These are phyloP conservation scores for Phytophthora sp. DNA, from an alignment of 352 stramenopile species.

Conservation along the genomic window DNA sequence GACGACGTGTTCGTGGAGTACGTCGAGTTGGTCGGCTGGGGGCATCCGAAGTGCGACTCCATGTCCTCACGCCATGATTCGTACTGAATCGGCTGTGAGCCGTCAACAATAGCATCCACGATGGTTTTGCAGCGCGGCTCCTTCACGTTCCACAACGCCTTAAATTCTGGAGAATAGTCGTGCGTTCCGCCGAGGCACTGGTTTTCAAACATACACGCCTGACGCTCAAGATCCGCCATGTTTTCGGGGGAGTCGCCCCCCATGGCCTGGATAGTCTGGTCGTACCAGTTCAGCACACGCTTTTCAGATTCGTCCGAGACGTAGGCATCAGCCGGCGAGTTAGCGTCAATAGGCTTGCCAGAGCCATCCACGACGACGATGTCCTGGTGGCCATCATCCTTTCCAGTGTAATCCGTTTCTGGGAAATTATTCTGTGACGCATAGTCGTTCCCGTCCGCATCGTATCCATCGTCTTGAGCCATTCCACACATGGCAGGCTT, in stretches of 20 bases:
- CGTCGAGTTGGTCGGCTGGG: slow-evolving; percentile 25
- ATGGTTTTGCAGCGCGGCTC: slow-evolving; percentile 54
- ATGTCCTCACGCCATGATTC: slow-evolving; percentile 46
- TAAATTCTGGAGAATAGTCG: slow-evolving; percentile 58
- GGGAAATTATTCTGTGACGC: slow-evolving; percentile 29
- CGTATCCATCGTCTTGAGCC: slow-evolving; percentile 7
- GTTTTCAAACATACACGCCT: slow-evolving; percentile 62
- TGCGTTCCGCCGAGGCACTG: slow-evolving; percentile 54
- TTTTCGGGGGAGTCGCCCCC: slow-evolving; percentile 40
- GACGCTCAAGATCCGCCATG: slow-evolving; percentile 59
- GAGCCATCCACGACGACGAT: slow-evolving; percentile 18
- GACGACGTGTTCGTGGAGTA: slow-evolving; percentile 8
- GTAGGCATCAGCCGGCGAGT: slow-evolving; percentile 21
- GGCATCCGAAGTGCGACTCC: slow-evolving; percentile 47
- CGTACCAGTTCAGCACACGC: slow-evolving; percentile 52
- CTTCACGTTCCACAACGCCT: slow-evolving; percentile 45
- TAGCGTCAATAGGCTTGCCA: slow-evolving; percentile 6
- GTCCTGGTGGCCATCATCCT: slow-evolving; percentile 27
- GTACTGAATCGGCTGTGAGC: slow-evolving; percentile 37
- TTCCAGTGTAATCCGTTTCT: slow-evolving; percentile 23
- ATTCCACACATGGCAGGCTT: slow-evolving; percentile 17
- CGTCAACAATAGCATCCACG: slow-evolving; percentile 45
- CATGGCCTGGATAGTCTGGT: slow-evolving; percentile 40
- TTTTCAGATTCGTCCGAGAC: slow-evolving; percentile 39
- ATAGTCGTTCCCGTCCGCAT: slow-evolving; percentile 16